A percentile compares a stretch with the other conserved stretches of the same genome.
phyloP scores from a whole-genome alignment of 1,284 basidiomycete genomes.

The Schizopora paradoxa region DNA sequence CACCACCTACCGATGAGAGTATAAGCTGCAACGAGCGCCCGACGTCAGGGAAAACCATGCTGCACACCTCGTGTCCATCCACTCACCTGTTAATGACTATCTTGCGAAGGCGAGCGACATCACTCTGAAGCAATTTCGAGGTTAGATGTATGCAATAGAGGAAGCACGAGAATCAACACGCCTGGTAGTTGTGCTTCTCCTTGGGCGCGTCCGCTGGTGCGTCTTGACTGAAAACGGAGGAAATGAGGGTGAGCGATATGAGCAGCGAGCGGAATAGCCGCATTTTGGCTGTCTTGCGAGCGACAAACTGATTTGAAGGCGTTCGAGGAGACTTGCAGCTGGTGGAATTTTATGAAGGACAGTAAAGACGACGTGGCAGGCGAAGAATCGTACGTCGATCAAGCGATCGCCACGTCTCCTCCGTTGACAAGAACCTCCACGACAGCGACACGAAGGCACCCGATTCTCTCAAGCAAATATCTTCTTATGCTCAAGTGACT shows the following conservation, averaged over 20 bases:
- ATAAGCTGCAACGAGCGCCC: slow-evolving; percentile 49
- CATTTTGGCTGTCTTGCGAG: slow-evolving; percentile 38
- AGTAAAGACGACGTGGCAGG: no score
- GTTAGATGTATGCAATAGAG: slow-evolving; percentile 7
- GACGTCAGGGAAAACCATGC: background rate
- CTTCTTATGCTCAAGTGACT: no score
- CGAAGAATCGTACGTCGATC: no score
- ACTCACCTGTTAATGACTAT: slow-evolving; percentile 87
- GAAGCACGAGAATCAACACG: slow-evolving; percentile 28
- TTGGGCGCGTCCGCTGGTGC: slow-evolving; percentile 35
- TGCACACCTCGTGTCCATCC: no score
- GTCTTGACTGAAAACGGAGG: slow-evolving; percentile 52
- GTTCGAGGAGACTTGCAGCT: background rate
- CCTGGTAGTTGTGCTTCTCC: slow-evolving; percentile 75
- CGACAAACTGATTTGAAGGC: background rate
- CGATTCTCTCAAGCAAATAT: no score
- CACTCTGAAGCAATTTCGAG: slow-evolving; percentile 56
- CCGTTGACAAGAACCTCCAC: no score
- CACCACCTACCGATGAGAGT: slow-evolving; percentile 70
- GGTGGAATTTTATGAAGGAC: no score
- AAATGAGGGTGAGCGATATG: slow-evolving; percentile 46
- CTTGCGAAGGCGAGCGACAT: slow-evolving; percentile 84
- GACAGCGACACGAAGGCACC: no score
- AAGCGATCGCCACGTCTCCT: no score
- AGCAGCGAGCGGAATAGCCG: slow-evolving; percentile 51